Conservation (phyloP, 495 filamentous ascomycete species). For the Daldinia caldariorum region DNA sequence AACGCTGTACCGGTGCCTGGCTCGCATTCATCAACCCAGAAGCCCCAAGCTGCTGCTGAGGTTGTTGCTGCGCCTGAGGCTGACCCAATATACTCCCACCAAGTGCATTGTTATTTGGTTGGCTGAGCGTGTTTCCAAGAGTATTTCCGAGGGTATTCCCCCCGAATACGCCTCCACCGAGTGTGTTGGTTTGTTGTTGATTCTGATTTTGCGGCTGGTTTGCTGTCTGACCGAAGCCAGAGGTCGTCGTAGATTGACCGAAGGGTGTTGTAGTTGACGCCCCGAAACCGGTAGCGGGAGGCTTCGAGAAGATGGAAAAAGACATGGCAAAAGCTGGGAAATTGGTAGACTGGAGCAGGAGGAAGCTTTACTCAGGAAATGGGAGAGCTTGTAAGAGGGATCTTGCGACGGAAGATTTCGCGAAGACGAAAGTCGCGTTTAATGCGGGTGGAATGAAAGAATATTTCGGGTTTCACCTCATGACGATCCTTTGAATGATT, state of each 20-base stretch:
- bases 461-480: conserved; percentile 32
- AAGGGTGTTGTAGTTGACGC: conserved; percentile 21
- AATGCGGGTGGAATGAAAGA: conserved; percentile 26
- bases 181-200: conserved; percentile 17
- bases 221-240: conserved; percentile 18
- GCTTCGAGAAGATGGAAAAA: conserved; percentile 26
- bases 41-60: conserved; percentile 38
- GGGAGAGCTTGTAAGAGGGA: background rate
- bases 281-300: conserved; percentile 39
- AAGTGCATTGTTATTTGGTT: conserved; percentile 15
- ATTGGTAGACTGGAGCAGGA: background rate
- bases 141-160: no score
- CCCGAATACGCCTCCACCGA: conserved; percentile 44
- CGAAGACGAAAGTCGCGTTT: conserved; percentile 26
- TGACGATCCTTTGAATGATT: conserved; percentile 11
- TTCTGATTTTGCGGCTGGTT: conserved; percentile 3
- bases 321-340: conserved; percentile 34
- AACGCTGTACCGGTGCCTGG: conserved; percentile 49
- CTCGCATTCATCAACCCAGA: conserved; percentile 49
- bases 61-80: conserved; percentile 41
- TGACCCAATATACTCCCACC: conserved; percentile 45
- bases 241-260: conserved; percentile 25
- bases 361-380: background rate
- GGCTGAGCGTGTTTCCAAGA: conserved; percentile 6
- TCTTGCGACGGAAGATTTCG: conserved; percentile 17